Evolutionary conservation across 345 rosid species (phyloP).

Genomic region (Lenwebbia sp.): DNA sequence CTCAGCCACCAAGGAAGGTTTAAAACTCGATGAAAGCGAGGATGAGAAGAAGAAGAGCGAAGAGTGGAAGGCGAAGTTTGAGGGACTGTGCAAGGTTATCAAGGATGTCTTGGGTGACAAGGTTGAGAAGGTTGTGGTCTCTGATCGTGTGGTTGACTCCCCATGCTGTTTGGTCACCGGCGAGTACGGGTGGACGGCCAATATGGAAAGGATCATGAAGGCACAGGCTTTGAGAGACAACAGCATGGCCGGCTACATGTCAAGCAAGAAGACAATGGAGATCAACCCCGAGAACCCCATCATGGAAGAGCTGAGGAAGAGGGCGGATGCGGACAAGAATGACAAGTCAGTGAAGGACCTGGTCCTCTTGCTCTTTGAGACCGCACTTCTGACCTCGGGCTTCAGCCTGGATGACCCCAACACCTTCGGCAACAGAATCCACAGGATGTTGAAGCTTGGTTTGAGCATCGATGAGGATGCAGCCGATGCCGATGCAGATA

Average conservation of each 20-base stretch:
- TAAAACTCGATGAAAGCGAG: constrained; percentile 63
- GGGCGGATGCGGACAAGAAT: constrained; percentile 69
- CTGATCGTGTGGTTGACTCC: constrained; percentile 79
- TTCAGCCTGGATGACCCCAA: constrained; percentile 89
- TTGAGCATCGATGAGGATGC: constrained; percentile 80
- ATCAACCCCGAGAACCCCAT: constrained; percentile 77
- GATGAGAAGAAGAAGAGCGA: constrained; percentile 76
- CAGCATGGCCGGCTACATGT: constrained; percentile 90
- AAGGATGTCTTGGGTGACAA: constrained; percentile 75
- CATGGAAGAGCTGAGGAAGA: constrained; percentile 88
- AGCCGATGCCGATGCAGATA: constrained; percentile 55
- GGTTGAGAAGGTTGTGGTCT: constrained; percentile 77
- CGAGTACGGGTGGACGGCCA: constrained; percentile 83
- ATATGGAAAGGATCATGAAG: constrained; percentile 93
- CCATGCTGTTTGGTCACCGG: constrained; percentile 87
- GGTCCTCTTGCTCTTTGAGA: constrained; percentile 66
- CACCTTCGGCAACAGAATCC: constrained; percentile 81
- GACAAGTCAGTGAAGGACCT: constrained; percentile 93
- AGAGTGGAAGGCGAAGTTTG: constrained; percentile 52
- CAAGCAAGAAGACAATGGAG: constrained; percentile 84
- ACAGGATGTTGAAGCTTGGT: constrained; percentile 79
- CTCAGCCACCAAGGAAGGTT: constrained; percentile 84
- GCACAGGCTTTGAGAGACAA: constrained; percentile 80
- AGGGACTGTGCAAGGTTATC: constrained; percentile 81
- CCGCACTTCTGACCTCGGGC: constrained; percentile 74